Conservation (phyloP, 257 asterid genomes). For the Solanum chmielewskii region DNA sequence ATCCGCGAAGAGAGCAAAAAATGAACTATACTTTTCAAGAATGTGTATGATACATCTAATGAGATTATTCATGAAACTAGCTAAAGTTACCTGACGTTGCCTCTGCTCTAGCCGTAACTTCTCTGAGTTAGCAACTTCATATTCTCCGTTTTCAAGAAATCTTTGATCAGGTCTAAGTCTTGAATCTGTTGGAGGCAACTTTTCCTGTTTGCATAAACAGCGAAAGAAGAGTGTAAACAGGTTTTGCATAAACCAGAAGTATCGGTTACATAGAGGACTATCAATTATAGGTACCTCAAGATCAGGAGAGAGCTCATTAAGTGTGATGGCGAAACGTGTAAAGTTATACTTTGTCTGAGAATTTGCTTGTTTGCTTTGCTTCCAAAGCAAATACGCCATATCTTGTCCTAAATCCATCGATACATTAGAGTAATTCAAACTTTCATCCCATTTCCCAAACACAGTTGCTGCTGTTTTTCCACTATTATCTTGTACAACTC, state of each 20-base stretch:
- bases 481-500: conserved; percentile 7
- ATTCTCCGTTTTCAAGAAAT: conserved; percentile 12
- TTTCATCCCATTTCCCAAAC: conserved; percentile 16
- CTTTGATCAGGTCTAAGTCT: conserved; percentile 20
- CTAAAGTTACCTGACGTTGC: conserved; percentile 8
- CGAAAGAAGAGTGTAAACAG: neutral
- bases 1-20: neutral
- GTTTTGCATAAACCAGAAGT: neutral
- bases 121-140: conserved; percentile 12
- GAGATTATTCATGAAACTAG: neutral
- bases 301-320: conserved; percentile 5
- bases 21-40: neutral
- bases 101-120: conserved; percentile 12
- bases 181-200: conserved; percentile 21
- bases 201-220: neutral
- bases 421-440: neutral
- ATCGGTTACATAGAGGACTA: neutral
- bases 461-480: conserved; percentile 1
- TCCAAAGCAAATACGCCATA: conserved; percentile 2
- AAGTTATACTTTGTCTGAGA: conserved; percentile 2
- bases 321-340: conserved; percentile 1
- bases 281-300: neutral
- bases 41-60: neutral
- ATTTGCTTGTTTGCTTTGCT: neutral
- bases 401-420: neutral